Evolutionary conservation across 495 filamentous ascomycete species (phyloP).

Genomic region (Parmelia sp.): DNA sequence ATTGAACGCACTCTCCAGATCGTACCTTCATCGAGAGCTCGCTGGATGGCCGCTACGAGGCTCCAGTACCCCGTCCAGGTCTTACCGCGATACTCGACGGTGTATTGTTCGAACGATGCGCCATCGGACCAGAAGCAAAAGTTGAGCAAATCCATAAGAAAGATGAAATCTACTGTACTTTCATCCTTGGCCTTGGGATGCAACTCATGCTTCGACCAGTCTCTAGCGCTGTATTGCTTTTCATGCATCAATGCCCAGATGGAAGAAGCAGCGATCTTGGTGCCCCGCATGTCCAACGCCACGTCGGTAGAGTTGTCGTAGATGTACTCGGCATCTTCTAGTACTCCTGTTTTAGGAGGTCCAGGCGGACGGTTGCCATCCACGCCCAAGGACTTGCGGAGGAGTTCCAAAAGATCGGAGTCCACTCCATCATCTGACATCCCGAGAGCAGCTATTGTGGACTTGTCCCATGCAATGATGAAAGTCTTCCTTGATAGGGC

Average conservation of each 20-base stretch:
- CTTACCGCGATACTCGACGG: slow-evolving; percentile 70
- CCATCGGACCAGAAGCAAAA: slow-evolving; percentile 91
- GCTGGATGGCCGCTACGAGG: slow-evolving; percentile 75
- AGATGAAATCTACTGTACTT: slow-evolving; percentile 80
- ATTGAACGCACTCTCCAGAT: neutral
- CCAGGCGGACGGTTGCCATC: slow-evolving; percentile 47
- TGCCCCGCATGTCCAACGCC: slow-evolving; percentile 67
- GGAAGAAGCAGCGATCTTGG: slow-evolving; percentile 69
- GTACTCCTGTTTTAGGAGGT: slow-evolving; percentile 68
- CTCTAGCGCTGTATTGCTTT: slow-evolving; percentile 73
- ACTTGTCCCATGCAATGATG: neutral
- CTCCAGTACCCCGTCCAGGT: slow-evolving; percentile 95
- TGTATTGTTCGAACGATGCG: slow-evolving; percentile 56
- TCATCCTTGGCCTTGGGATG: slow-evolving; percentile 77
- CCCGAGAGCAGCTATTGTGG: neutral
- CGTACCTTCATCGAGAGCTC: slow-evolving; percentile 74
- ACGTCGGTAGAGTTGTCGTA: slow-evolving; percentile 94
- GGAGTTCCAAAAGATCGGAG: slow-evolving; percentile 76
- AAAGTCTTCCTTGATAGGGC: neutral
- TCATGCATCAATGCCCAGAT: slow-evolving; percentile 78
- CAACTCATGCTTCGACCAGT: slow-evolving; percentile 84
- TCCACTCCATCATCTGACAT: slow-evolving; percentile 92
- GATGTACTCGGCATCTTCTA: slow-evolving; percentile 75
- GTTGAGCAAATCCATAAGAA: slow-evolving; percentile 93
- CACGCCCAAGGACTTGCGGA: slow-evolving; percentile 70